Evolutionary conservation across 139 green algal genomes (phyloP).

Genomic region (Haematococcus lacustris): DNA sequence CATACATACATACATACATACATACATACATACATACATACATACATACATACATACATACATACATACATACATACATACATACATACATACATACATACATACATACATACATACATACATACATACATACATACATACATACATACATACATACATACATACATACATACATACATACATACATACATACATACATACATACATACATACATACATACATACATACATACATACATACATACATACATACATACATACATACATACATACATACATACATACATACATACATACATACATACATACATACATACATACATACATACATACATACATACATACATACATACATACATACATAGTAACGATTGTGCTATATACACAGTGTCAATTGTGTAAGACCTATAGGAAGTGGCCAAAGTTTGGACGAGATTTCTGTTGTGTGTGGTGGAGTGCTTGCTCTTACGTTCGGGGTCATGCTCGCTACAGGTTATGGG

Average conservation of each 20-base stretch:
- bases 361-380: too few species aligned
- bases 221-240: constrained; percentile 10
- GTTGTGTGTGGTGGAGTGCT: too few species aligned
- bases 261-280: constrained; percentile 5
- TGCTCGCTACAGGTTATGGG: too few species aligned
- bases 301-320: constrained; percentile 8
- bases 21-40: constrained; percentile 19
- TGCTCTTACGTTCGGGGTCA: too few species aligned
- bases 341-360: constrained; percentile 10
- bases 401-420: too few species aligned
- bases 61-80: constrained; percentile 18
- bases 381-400: too few species aligned
- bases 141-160: constrained; percentile 7
- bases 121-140: constrained; percentile 8
- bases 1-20: constrained; percentile 18
- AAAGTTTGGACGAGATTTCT: too few species aligned
- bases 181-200: constrained; percentile 9
- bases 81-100: constrained; percentile 9
- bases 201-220: constrained; percentile 6
- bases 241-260: constrained; percentile 8
- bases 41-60: constrained; percentile 16
- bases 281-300: constrained; percentile 7
- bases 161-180: constrained; percentile 11
- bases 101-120: constrained; percentile 10
- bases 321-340: constrained; percentile 11